A percentile compares a stretch with the other conserved stretches of the same genome.
These are phyloP conservation scores for Aspergillus fumigatiaffinis DNA, from an alignment of 2,329 filamentous ascomycete genomes.

Conservation along the genomic window DNA sequence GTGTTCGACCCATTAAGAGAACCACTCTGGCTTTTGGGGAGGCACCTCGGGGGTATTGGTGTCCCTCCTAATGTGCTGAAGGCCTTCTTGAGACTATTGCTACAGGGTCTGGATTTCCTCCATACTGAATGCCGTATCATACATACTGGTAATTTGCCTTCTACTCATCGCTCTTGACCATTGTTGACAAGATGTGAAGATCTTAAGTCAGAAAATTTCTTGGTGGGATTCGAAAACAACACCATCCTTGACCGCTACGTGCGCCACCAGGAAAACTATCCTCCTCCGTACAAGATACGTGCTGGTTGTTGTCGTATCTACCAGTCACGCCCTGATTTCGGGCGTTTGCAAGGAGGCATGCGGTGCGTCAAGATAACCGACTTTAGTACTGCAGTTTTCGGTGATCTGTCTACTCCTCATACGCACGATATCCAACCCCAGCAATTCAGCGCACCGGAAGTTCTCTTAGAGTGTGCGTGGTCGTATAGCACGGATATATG, in stretches of 20 bases:
- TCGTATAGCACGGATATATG: conserved; percentile 34
- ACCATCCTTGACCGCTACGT: too few species aligned
- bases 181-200: too few species aligned
- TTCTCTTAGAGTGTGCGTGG: conserved; percentile 33
- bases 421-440: conserved; percentile 44
- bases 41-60: background rate
- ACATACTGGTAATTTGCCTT: background rate
- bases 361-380: too few species aligned
- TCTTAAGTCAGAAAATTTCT: too few species aligned
- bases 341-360: too few species aligned
- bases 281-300: too few species aligned
- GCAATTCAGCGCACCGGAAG: conserved; percentile 33
- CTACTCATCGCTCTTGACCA: too few species aligned
- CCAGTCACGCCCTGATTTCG: too few species aligned
- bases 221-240: too few species aligned
- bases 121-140: background rate
- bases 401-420: background rate
- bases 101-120: background rate
- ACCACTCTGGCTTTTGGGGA: background rate
- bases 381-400: too few species aligned
- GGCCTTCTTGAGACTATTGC: background rate
- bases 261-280: too few species aligned
- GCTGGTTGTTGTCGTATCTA: too few species aligned
- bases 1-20: background rate
- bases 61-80: background rate